Conservation (phyloP, 73 alveolate genomes). For the Tetrahymena elliotti region DNA sequence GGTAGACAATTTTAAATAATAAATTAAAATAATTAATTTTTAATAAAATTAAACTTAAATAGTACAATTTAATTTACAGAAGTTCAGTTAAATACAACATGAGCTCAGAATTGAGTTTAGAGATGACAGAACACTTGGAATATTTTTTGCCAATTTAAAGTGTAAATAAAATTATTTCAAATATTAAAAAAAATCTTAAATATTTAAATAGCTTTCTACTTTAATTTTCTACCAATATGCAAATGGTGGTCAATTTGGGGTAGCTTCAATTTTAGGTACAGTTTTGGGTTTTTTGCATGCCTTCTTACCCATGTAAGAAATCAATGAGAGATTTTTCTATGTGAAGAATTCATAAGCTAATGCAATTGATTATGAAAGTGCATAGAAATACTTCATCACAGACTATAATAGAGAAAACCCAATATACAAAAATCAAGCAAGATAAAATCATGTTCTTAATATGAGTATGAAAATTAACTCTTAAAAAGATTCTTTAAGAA, state of each 20-base stretch:
- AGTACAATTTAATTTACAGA: background rate
- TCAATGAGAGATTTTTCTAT: background rate
- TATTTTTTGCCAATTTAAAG: background rate
- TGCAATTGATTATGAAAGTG: background rate
- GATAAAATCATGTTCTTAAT: background rate
- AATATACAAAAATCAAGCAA: background rate
- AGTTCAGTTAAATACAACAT: background rate
- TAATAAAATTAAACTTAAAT: background rate
- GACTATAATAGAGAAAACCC: background rate
- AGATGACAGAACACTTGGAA: background rate
- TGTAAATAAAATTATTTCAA: background rate
- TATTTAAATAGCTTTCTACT: background rate
- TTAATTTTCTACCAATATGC: background rate
- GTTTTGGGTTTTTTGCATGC: background rate
- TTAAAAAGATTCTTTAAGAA: background rate
- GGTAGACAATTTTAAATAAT: background rate
- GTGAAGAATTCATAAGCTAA: background rate
- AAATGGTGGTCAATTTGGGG: background rate
- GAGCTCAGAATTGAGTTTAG: background rate
- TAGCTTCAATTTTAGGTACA: background rate
- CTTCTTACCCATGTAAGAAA: background rate
- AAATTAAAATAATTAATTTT: background rate
- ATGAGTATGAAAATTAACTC: background rate
- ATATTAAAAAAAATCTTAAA: too few species aligned
- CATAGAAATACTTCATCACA: background rate